Conservation (phyloP, 2,329 filamentous ascomycete species). For the Aspergillus thermomutatus region DNA sequence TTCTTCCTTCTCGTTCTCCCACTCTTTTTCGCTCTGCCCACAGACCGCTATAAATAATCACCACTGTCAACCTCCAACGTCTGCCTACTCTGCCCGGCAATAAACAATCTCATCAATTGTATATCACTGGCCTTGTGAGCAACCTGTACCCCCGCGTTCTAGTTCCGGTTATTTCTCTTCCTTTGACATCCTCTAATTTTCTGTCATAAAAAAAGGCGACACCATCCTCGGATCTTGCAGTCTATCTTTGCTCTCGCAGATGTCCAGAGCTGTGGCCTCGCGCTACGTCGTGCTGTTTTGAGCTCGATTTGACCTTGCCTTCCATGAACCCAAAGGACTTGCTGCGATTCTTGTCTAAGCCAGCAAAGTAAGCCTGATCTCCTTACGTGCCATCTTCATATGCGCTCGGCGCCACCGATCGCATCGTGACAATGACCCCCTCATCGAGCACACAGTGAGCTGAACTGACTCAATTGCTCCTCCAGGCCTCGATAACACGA, state of each 20-base stretch:
- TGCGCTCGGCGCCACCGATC: background rate
- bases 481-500: conserved; percentile 63
- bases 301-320: conserved; percentile 40
- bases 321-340: conserved; percentile 92
- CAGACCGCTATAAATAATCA: background rate
- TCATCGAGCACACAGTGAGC: background rate
- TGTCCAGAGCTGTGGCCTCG: conserved; percentile 33
- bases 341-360: conserved; percentile 89
- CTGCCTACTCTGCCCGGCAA: background rate
- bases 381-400: conserved; percentile 1
- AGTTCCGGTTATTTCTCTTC: background rate
- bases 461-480: conserved; percentile 15
- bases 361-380: conserved; percentile 72
- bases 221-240: conserved; percentile 3
- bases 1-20: background rate
- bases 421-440: background rate
- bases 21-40: background rate
- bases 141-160: background rate
- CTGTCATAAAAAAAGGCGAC: background rate
- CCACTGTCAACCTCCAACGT: background rate
- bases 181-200: background rate
- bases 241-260: conserved; percentile 20
- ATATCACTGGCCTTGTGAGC: background rate
- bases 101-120: background rate
- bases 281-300: conserved; percentile 33